These are phyloP conservation scores for Colletotrichum cordylinicola DNA, from an alignment of 2,329 filamentous ascomycete genomes.

Conservation along the genomic window DNA sequence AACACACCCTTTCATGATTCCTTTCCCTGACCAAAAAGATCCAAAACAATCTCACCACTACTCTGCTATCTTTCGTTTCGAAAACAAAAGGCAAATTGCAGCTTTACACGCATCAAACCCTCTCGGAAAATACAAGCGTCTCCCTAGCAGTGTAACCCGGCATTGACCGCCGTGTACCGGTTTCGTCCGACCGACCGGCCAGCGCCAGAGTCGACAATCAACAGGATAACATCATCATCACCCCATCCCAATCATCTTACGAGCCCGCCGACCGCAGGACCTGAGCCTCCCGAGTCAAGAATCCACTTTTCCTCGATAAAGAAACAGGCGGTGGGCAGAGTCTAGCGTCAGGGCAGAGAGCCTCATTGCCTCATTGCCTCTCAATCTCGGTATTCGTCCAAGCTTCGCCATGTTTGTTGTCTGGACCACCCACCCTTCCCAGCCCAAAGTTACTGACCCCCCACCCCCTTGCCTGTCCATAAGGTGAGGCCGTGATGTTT, in stretches of 20 bases:
- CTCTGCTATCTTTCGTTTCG: not conserved
- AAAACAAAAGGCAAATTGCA: not conserved
- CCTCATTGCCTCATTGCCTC: not conserved
- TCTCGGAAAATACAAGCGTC: not conserved
- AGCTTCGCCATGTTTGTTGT: not conserved
- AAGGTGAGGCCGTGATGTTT: not conserved
- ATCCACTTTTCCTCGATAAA: not conserved
- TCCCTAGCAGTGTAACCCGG: not conserved
- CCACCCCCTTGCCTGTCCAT: not conserved
- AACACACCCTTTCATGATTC: not conserved
- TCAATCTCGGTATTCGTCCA: conserved; percentile 13
- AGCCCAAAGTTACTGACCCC: not conserved
- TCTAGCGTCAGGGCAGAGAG: not conserved
- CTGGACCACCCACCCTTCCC: not conserved
- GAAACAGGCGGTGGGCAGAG: not conserved
- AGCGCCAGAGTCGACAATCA: not conserved
- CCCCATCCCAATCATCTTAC: conserved; percentile 11
- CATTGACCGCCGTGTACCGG: not conserved
- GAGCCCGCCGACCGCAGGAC: not conserved
- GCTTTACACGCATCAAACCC: not conserved
- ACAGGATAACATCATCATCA: conserved; percentile 18
- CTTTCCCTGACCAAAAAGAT: not conserved
- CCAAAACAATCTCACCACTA: not conserved
- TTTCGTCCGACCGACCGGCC: conserved; percentile 1
- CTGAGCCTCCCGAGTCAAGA: conserved; percentile 14